phyloP scores from a whole-genome alignment of 2,329 filamentous ascomycete species.

The Aquanectria penicillioides region DNA sequence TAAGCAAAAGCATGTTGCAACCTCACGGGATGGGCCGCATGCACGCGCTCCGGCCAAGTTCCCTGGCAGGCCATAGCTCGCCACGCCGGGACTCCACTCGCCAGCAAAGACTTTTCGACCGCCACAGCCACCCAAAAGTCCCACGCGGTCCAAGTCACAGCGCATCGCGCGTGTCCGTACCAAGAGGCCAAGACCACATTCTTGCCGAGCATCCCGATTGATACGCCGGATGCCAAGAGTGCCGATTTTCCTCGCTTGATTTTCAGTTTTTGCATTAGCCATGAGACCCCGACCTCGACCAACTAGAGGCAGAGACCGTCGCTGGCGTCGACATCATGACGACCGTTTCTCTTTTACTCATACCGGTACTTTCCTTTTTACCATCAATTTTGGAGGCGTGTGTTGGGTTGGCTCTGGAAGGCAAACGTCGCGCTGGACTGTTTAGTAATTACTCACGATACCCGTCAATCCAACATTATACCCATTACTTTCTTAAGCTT shows the following conservation, averaged over 20 bases:
- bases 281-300: slow-evolving; percentile 3
- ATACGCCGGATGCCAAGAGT: slow-evolving; percentile 7
- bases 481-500: background rate
- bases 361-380: slow-evolving; percentile 34
- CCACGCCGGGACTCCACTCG: slow-evolving; percentile 13
- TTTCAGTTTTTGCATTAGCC: slow-evolving; percentile 7
- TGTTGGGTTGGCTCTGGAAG: slow-evolving; percentile 38
- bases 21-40: slow-evolving; percentile 22
- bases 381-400: slow-evolving; percentile 32
- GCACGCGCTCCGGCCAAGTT: slow-evolving; percentile 22
- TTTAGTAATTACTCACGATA: slow-evolving; percentile 44
- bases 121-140: slow-evolving; percentile 8
- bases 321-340: slow-evolving; percentile 32
- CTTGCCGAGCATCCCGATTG: slow-evolving; percentile 20
- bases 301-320: slow-evolving; percentile 26
- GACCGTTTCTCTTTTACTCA: slow-evolving; percentile 13
- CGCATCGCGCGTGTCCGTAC: slow-evolving; percentile 8
- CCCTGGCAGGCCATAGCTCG: slow-evolving; percentile 12
- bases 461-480: slow-evolving; percentile 42
- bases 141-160: slow-evolving; percentile 6
- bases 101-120: slow-evolving; percentile 11
- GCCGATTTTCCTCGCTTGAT: background rate
- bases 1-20: slow-evolving; percentile 54
- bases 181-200: slow-evolving; percentile 20
- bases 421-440: slow-evolving; percentile 38